Percentiles rank a stretch among this genome's conserved stretches.
Evolutionary conservation across 192 early-diverging fungal genomes (phyloP).

Genomic region (Phycomyces nitens): DNA sequence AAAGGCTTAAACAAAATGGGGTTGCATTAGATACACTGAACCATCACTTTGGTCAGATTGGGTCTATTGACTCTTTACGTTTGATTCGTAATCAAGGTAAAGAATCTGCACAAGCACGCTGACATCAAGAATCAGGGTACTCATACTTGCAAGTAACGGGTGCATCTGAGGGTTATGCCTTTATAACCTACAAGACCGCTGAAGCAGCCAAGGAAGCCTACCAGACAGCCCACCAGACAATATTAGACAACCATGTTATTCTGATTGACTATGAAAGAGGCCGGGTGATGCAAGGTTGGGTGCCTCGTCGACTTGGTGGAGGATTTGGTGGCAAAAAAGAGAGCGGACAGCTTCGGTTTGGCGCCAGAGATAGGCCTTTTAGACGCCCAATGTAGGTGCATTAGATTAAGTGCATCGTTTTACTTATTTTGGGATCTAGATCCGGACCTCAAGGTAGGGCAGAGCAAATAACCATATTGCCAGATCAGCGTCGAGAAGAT

Average conservation of each 20-base stretch:
- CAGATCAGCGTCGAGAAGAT: not conserved
- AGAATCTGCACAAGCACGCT: too few species aligned
- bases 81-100: slow-evolving; percentile 35
- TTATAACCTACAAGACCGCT: slow-evolving; percentile 29
- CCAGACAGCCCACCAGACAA: slow-evolving; percentile 14
- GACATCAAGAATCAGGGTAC: too few species aligned
- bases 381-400: slow-evolving; percentile 18
- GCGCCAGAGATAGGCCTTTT: slow-evolving; percentile 38
- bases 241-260: slow-evolving; percentile 31
- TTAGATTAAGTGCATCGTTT: not conserved
- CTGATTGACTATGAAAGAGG: slow-evolving; percentile 40
- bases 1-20: not conserved
- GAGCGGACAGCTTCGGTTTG: slow-evolving; percentile 42
- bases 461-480: not conserved
- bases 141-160: slow-evolving; percentile 29
- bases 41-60: slow-evolving; percentile 29
- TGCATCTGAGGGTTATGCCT: slow-evolving; percentile 37
- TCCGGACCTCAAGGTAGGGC: not conserved
- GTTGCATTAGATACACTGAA: slow-evolving; percentile 20
- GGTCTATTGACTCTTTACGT: slow-evolving; percentile 11
- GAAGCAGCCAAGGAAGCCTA: slow-evolving; percentile 34
- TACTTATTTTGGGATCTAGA: not conserved
- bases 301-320: slow-evolving; percentile 40
- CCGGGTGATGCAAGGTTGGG: slow-evolving; percentile 37
- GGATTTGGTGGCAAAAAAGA: slow-evolving; percentile 43